Evolutionary conservation across 2,329 filamentous ascomycete genomes (phyloP), one percentile per base, ranked within the genome.

Genomic region (Shiraia sp.): DNA sequence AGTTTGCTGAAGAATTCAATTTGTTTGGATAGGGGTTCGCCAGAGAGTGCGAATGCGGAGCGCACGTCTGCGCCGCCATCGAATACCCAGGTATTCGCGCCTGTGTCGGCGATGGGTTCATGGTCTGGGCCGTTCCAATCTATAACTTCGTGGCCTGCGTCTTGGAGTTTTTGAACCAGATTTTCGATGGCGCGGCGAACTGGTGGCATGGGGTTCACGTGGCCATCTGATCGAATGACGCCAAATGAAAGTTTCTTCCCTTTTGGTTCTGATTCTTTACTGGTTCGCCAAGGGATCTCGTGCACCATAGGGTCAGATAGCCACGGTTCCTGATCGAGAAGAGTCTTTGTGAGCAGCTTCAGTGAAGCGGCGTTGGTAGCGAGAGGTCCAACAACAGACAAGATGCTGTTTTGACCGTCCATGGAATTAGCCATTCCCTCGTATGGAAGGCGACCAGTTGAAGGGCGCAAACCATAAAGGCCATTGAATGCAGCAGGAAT

Each of bases 281-380:
- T 56, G 3, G 79, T 72, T 2, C 83, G 76, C 79, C 84, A 89
- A 0, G 85, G 85, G 1, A 89, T 72, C 14, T 86, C 81, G 28
- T 82, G 68, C 0, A 85, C 82, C 0, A 83, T 68, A 0, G 86
- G 85, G 60, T 89, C 86, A 49, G 79, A 69, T 1, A 81, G 65
- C 86, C 86, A 89, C 0, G 86, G 86, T 38, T 80, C 55, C 23
- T 76, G 76, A 10, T 70, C 72, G 1, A 90, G 68, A 2, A 88
- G 59, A 0, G 77, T 69, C 53, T 81, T 76, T 2, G 82, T 73
- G 2, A 83, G 57, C 3, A 88, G 65, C 27, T 75, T 75, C 10
- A 87, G 55, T 0, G 76, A 78, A 1, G 74, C 72, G 1, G 78
- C 66, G 1, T 78, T 81, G 0, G 78, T 79, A 0, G 79, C 79